Conservation (phyloP, 176 grass and related monocot genomes). For the Zizania latifolia region DNA sequence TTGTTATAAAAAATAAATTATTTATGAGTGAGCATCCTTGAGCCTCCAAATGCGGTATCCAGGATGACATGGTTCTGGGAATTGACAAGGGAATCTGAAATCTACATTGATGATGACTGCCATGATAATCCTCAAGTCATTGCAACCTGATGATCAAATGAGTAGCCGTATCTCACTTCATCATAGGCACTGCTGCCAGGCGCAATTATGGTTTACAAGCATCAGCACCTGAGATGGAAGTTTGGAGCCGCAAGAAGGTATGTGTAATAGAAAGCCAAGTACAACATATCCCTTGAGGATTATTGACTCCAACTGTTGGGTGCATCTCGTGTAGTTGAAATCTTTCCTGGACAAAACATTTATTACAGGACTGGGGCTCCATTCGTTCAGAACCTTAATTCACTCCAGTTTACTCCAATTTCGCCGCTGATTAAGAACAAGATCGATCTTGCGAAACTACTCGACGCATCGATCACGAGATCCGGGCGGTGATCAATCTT, state of each 20-base stretch:
- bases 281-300: slow-evolving; percentile 6
- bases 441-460: no score
- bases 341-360: neutral
- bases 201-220: slow-evolving; percentile 28
- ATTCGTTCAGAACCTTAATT: no score
- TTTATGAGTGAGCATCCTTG: no score
- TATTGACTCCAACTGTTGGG: slow-evolving; percentile 3
- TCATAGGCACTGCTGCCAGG: neutral
- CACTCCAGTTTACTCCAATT: no score
- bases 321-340: neutral
- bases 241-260: neutral
- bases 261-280: neutral
- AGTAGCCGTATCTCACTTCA: slow-evolving; percentile 30
- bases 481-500: no score
- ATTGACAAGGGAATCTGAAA: slow-evolving; percentile 7
- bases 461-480: no score
- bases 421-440: no score
- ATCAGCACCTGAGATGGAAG: neutral
- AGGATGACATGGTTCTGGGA: neutral
- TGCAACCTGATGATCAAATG: slow-evolving; percentile 28
- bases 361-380: neutral
- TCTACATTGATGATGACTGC: slow-evolving; percentile 15
- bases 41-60: neutral
- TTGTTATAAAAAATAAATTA: no score
- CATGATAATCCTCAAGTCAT: slow-evolving; percentile 18